These are phyloP conservation scores for Zygosaccharomyces kombuchaensis DNA, from an alignment of 805 yeast genomes.

Conservation along the genomic window DNA sequence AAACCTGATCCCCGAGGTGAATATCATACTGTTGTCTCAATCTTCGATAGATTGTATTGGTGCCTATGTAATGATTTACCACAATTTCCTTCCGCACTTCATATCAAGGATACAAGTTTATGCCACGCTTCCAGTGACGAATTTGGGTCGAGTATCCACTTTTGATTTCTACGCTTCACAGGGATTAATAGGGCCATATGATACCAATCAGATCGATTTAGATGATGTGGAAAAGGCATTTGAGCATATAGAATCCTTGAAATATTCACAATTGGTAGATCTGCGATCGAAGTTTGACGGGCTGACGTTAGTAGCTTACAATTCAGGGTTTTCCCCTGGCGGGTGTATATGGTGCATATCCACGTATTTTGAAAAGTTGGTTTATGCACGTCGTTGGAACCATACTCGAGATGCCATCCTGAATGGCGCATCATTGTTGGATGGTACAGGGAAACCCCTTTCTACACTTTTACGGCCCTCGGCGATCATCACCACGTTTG, in stretches of 20 bases:
- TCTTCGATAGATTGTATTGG: constrained; percentile 77
- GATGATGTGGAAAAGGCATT: constrained; percentile 77
- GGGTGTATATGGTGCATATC: constrained; percentile 84
- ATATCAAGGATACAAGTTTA: constrained; percentile 68
- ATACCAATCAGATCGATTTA: constrained; percentile 53
- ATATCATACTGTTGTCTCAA: constrained; percentile 78
- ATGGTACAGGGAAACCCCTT: constrained; percentile 55
- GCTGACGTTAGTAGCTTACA: constrained; percentile 69
- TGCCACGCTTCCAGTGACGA: constrained; percentile 85
- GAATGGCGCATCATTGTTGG: constrained; percentile 61
- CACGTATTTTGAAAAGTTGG: constrained; percentile 70
- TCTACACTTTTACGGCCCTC: constrained; percentile 71
- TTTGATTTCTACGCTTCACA: constrained; percentile 72
- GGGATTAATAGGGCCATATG: constrained; percentile 72
- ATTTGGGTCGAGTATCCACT: constrained; percentile 79
- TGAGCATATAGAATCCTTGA: constrained; percentile 63
- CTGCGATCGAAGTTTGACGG: constrained; percentile 58
- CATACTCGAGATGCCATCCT: constrained; percentile 85
- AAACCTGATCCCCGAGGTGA: constrained; percentile 45
- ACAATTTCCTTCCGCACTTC: constrained; percentile 49
- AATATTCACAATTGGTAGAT: constrained; percentile 71
- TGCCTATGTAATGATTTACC: constrained; percentile 65
- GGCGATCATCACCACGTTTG: constrained; percentile 65
- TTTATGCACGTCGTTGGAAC: constrained; percentile 92
- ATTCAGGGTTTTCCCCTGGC: constrained; percentile 91